These are phyloP conservation scores for Gossypium lobatum DNA, from an alignment of 441 rosid genomes.

Conservation along the genomic window DNA sequence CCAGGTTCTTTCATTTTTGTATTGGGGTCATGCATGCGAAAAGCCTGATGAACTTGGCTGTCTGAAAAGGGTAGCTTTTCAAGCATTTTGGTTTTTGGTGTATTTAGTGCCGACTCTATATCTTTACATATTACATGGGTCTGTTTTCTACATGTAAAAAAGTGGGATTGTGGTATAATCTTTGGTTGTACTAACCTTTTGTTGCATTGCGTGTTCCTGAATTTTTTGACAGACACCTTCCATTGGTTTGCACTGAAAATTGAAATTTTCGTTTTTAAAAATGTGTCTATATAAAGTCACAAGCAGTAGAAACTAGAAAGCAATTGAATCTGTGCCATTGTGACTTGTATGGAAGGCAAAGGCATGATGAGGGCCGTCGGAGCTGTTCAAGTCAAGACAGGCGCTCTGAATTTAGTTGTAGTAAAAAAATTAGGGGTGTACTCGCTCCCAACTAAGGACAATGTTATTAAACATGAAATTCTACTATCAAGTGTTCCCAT, in stretches of 20 bases:
- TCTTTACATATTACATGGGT: not conserved
- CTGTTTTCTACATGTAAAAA: not conserved
- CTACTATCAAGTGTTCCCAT: not conserved
- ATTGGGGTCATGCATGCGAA: not conserved
- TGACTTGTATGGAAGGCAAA: not conserved
- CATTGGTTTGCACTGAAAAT: not conserved
- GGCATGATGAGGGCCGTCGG: not conserved
- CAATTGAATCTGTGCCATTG: not conserved
- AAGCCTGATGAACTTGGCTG: not conserved
- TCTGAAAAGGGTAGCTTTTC: not conserved
- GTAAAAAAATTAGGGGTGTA: too few relatives aligned
- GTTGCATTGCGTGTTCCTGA: too few relatives aligned
- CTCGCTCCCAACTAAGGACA: too few relatives aligned
- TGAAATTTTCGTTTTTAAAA: not conserved
- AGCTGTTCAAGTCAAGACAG: not conserved
- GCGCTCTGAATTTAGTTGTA: too few relatives aligned
- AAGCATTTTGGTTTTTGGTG: not conserved
- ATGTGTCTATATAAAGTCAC: not conserved
- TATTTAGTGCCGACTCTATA: not conserved
- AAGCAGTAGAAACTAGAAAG: not conserved
- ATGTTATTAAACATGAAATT: not conserved
- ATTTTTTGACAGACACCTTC: not conserved
- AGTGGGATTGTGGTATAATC: not conserved
- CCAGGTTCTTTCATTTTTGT: not conserved
- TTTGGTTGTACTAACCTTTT: too few relatives aligned